Evolutionary conservation across 208 protist species (phyloP).

Genomic region (Naegleria lovaniensis): DNA sequence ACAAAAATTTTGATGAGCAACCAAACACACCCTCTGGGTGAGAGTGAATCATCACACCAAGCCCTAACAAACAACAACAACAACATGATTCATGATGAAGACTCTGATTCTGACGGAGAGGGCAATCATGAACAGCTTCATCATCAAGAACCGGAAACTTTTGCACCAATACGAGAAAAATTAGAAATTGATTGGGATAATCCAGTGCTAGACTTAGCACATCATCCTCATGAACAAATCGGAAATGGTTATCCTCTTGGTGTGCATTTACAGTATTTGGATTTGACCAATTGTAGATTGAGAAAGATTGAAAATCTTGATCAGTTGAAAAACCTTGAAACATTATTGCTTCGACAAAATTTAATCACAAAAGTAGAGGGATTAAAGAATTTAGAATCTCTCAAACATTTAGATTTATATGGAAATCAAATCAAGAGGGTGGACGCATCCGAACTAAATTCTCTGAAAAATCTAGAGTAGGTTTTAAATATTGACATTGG

Average conservation of each 20-base stretch:
- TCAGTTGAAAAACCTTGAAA: conserved; percentile 55
- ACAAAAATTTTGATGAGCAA: too few species aligned
- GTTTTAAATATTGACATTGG: conserved; percentile 26
- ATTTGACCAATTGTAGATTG: conserved; percentile 21
- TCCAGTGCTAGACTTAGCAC: not conserved
- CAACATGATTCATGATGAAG: not conserved
- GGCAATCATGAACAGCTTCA: too few species aligned
- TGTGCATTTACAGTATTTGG: not conserved
- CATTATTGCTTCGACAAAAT: conserved; percentile 71
- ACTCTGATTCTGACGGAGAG: not conserved
- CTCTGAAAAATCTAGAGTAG: not conserved
- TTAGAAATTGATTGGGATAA: not conserved
- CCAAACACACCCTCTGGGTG: too few species aligned
- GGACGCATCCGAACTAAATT: not conserved
- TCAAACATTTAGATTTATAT: conserved; percentile 73
- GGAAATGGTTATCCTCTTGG: not conserved
- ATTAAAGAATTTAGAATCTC: conserved; percentile 57
- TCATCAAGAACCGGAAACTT: not conserved
- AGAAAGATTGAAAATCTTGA: conserved; percentile 58
- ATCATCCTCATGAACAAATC: conserved; percentile 20
- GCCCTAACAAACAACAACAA: not conserved
- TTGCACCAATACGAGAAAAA: not conserved
- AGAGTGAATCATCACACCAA: too few species aligned
- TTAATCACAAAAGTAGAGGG: conserved; percentile 68
- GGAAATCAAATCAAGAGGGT: conserved; percentile 76